Base-by-base conservation (phyloP, 176 grass and related monocot genomes). In the Paspalum vaginatum region DNA sequence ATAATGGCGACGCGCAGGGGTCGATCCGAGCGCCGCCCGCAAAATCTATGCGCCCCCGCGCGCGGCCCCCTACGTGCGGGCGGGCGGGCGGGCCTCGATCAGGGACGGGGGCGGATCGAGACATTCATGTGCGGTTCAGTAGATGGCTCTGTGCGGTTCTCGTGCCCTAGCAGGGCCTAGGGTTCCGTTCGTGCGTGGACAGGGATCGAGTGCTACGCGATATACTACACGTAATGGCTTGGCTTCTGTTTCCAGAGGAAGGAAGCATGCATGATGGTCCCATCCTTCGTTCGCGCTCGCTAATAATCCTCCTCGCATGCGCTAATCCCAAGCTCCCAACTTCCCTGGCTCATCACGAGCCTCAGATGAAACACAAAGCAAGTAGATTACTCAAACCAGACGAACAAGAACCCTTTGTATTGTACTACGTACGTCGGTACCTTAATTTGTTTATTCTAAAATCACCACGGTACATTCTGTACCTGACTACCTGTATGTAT, bases 91-190 rank as follows among this genome's bases (percentile, higher is more conserved):
- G n/a, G n/a, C n/a, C n/a, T n/a, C n/a, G n/a, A n/a, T 88, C 76
- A 75, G 55, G 76, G 46, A 75, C 38, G 70, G 76, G 76, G 68
- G 11, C 68, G 68, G 71, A 75, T 74, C 74, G 74, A 75, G 84
- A 85, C 80, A 90, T 89, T 54, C 87, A 86, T 85, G 87, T 85
- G 81, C 53, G 56, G 81, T 37, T 80, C 78, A 89, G 85, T 65
- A 81, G 76, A 92, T 85, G 63, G 18, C 79, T 66, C 73, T 42
- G 72, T 25, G 56, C 20, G 61, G 25, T 80, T 81, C 67, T 59
- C 81, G 50, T 39, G 77, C 63, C 70, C 50, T 55, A 22, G n/a
- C n/a, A n/a, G 21, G 24, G 55, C 57, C 32, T 32, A 32, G 32
- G 32, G 32, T 59, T 25, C 21, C 15, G 68, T 58, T 78, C 53